Conservation (phyloP, 2,329 filamentous ascomycete genomes). For the Claviceps citrina region DNA sequence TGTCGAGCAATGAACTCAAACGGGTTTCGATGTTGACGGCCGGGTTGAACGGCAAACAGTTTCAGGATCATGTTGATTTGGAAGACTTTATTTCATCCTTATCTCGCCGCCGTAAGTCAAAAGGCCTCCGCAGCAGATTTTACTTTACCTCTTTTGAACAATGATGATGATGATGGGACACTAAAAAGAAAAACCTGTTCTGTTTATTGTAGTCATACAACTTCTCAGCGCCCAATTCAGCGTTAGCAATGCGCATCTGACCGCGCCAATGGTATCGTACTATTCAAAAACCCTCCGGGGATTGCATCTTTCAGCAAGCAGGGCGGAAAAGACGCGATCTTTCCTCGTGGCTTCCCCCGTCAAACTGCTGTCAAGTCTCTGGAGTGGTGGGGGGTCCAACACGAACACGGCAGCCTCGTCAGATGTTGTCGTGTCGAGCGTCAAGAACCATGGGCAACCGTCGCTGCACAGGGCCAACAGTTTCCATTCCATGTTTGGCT, state of each 20-base stretch:
- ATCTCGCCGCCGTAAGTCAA: slow-evolving; percentile 53
- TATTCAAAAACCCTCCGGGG: slow-evolving; percentile 64
- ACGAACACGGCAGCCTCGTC: slow-evolving; percentile 25
- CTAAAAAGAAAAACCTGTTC: too few species aligned
- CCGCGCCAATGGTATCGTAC: slow-evolving; percentile 56
- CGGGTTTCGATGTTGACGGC: slow-evolving; percentile 35
- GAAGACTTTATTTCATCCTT: slow-evolving; percentile 62
- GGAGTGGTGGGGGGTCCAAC: slow-evolving; percentile 50
- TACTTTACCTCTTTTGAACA: too few species aligned
- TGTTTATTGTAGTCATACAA: slow-evolving; percentile 44
- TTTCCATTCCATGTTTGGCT: slow-evolving; percentile 39
- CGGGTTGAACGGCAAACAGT: slow-evolving; percentile 55
- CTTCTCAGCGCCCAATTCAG: slow-evolving; percentile 56
- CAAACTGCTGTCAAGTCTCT: slow-evolving; percentile 74
- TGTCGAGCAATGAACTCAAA: slow-evolving; percentile 38
- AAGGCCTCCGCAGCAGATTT: too few species aligned
- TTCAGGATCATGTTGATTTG: slow-evolving; percentile 55
- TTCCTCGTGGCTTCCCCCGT: slow-evolving; percentile 75
- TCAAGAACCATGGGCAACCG: slow-evolving; percentile 27
- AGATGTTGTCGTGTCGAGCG: slow-evolving; percentile 13
- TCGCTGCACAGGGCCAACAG: slow-evolving; percentile 30
- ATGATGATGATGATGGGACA: neutral
- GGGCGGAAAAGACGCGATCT: slow-evolving; percentile 48
- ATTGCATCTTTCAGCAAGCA: slow-evolving; percentile 42
- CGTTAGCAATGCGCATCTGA: slow-evolving; percentile 47